Conservation (phyloP, 179 eudicot genomes). For the Corrigiola litoralis region DNA sequence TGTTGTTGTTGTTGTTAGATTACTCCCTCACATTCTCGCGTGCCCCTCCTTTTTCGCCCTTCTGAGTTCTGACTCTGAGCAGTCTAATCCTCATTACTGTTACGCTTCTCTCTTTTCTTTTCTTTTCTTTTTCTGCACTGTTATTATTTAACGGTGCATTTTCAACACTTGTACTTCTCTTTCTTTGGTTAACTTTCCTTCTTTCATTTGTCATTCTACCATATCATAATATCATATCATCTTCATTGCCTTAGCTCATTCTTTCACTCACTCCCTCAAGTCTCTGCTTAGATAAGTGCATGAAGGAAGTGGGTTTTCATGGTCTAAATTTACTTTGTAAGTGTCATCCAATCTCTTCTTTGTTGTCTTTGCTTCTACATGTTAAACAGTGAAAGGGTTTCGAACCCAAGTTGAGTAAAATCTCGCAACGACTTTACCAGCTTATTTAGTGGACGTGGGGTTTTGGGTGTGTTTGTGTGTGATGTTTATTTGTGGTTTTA, state of each 20-base stretch:
- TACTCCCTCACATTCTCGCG: slow-evolving; percentile 10
- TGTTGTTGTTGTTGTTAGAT: neutral
- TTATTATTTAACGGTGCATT: neutral
- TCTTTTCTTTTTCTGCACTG: neutral
- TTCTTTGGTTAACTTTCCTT: neutral
- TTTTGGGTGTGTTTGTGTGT: too few species aligned
- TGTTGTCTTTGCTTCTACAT: too few species aligned
- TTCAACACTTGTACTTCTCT: neutral
- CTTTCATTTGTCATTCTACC: neutral
- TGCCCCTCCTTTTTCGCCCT: slow-evolving; percentile 15
- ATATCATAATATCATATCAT: too few species aligned
- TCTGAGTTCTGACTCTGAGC: slow-evolving; percentile 7
- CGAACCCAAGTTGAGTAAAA: too few species aligned
- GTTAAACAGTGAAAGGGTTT: too few species aligned
- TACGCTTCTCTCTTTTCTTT: neutral
- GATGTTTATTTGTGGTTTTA: too few species aligned
- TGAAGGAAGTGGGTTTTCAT: too few species aligned
- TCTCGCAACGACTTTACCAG: too few species aligned
- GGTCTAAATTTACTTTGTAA: neutral
- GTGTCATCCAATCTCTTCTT: neutral
- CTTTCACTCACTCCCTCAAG: neutral
- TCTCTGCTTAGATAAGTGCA: neutral
- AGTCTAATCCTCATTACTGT: slow-evolving; percentile 21
- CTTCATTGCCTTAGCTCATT: neutral
- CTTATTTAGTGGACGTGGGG: too few species aligned